Base-by-base conservation (phyloP, 768 basidiomycete genomes). In the Amanita inopinata region DNA sequence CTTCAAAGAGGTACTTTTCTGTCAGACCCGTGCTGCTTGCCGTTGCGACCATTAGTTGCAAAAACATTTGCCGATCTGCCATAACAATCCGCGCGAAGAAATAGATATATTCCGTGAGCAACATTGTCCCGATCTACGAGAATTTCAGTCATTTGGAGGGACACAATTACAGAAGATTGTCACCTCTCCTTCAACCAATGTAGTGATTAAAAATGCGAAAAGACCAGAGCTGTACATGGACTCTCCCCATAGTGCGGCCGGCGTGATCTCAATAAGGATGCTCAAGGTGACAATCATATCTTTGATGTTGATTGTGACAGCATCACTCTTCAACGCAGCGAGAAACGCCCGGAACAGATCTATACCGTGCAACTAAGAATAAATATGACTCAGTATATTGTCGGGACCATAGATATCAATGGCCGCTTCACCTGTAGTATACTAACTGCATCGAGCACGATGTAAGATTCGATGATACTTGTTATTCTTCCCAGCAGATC, bases 41-140 rank as follows among this genome's bases (percentile, higher is more conserved):
- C 2, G 78, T 73, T 3, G 76, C 80, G 17, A 71, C 65, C 53
- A 91, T 75, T 17, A 93, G 69, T 48, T 80, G 76, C 20, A 78
- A 51, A 60, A 92, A 90, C 54, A 83, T 70, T 22, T 68, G 66
- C 19, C 71, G 65, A 58, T 87, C 80, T 11, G 71, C 67, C 49
- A 90, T 57, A 2, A 75, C 72, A 23, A 91, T 77, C 6, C 91
- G 77, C 3, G 90, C 72, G 45, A 92, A 69, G 15, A 91, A 63
- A 51, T 76, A 77, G 41, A 91, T 71, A 51, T 79, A 74, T 52
- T 89, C 83, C 2, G 79, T 80, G 17, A 86, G 58, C 8, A 78
- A 48, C 11, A 67, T 52, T 5, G 68, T 64, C 11, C 63, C 56
- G 3, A 54, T 61, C 72, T 76, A 36, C 23, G 37, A 41, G 27